Percentiles rank a stretch among this genome's conserved stretches.
Evolutionary conservation across 257 asterid species (phyloP).

Genomic region (Petrea volubilis): DNA sequence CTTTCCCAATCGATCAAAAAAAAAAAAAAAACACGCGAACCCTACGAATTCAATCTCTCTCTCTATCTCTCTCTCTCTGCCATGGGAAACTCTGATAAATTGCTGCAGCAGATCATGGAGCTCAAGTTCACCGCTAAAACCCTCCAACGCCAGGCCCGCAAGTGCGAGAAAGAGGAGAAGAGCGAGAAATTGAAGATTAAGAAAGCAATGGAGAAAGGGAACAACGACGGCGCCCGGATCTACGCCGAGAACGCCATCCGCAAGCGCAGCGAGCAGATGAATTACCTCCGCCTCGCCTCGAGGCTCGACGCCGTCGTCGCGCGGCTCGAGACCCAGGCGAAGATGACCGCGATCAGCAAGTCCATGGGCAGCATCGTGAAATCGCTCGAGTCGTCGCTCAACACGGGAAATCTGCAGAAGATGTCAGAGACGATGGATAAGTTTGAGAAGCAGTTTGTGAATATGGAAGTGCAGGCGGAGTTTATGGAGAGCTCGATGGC

Average conservation of each 20-base stretch:
- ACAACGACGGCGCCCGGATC: slow-evolving; percentile 98
- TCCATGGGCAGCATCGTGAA: slow-evolving; percentile 90
- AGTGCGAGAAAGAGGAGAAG: slow-evolving; percentile 96
- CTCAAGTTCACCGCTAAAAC: slow-evolving; percentile 84
- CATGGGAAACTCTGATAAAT: slow-evolving; percentile 90
- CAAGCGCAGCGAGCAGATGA: slow-evolving; percentile 94
- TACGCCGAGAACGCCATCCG: slow-evolving; percentile 99
- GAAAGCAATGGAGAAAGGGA: slow-evolving; percentile 96
- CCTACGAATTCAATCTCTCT: neutral
- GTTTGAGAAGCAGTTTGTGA: slow-evolving; percentile 90
- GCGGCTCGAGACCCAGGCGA: slow-evolving; percentile 96
- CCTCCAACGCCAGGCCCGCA: slow-evolving; percentile 84
- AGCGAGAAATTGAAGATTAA: slow-evolving; percentile 88
- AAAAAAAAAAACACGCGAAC: too few relatives aligned
- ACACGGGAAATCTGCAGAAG: slow-evolving; percentile 90
- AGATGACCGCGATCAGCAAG: slow-evolving; percentile 80
- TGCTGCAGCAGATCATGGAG: slow-evolving; percentile 94
- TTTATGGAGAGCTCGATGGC: slow-evolving; percentile 99
- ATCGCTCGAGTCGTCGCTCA: slow-evolving; percentile 74
- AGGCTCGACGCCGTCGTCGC: slow-evolving; percentile 98
- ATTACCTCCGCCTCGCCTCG: slow-evolving; percentile 88
- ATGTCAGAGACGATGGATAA: slow-evolving; percentile 98
- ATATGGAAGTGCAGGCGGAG: slow-evolving; percentile 99
- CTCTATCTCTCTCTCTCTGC: slow-evolving; percentile 16
- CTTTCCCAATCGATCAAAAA: too few relatives aligned